A percentile compares a stretch with the other conserved stretches of the same genome.
Evolutionary conservation across 805 yeast species (phyloP).

Genomic region (Ogataea naganishii): DNA sequence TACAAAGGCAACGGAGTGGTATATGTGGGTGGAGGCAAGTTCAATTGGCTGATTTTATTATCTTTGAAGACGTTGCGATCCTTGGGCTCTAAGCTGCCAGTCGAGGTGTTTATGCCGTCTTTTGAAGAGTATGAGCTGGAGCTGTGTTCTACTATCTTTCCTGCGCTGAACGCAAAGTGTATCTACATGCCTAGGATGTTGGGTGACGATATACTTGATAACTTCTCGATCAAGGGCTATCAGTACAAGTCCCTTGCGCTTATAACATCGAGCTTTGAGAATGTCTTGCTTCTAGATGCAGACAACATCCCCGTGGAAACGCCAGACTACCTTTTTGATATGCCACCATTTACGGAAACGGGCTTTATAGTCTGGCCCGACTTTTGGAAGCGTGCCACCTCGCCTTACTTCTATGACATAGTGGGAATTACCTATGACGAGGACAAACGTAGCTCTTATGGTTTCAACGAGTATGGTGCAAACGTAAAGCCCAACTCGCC

Average conservation of each 20-base stretch:
- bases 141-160: slow-evolving; percentile 53
- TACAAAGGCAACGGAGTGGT: slow-evolving; percentile 53
- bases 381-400: slow-evolving; percentile 48
- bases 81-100: slow-evolving; percentile 58
- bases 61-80: slow-evolving; percentile 56
- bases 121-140: slow-evolving; percentile 61
- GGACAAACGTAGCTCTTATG: slow-evolving; percentile 28
- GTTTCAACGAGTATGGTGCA: slow-evolving; percentile 28
- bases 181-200: slow-evolving; percentile 48
- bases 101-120: slow-evolving; percentile 74
- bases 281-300: slow-evolving; percentile 60
- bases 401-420: slow-evolving; percentile 38
- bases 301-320: slow-evolving; percentile 62
- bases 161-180: slow-evolving; percentile 56
- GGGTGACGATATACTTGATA: slow-evolving; percentile 38
- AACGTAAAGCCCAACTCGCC: slow-evolving; percentile 18
- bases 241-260: slow-evolving; percentile 63
- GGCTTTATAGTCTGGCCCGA: slow-evolving; percentile 42
- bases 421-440: slow-evolving; percentile 36
- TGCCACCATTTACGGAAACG: slow-evolving; percentile 42
- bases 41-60: slow-evolving; percentile 58
- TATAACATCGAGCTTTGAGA: slow-evolving; percentile 59
- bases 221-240: slow-evolving; percentile 44
- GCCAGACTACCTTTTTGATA: slow-evolving; percentile 47
- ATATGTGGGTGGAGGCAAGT: slow-evolving; percentile 72